Base-by-base conservation (phyloP, 2,329 filamentous ascomycete species). In the Whalleya microplaca region DNA sequence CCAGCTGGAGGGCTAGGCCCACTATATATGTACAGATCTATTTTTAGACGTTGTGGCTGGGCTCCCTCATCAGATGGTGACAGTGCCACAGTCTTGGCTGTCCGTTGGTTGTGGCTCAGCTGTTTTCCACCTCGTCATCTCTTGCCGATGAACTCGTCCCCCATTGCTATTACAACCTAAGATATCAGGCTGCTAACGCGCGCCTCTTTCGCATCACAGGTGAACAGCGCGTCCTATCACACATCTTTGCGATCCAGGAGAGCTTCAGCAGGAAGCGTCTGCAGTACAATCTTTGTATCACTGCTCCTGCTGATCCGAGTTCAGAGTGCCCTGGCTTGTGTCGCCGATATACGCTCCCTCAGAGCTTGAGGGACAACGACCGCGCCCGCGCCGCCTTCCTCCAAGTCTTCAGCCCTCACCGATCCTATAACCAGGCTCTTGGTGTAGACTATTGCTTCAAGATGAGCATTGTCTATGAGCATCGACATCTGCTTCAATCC, bases 391-490 rank as follows among this genome's bases (percentile, higher is more conserved):
- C 73, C 78, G 16, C 75, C 73, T 41, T 75, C 64, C 16, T 86
- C 77, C 70, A 74, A 40, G 47, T 66, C 21, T 72, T 72, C 51
- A 66, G 51, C 53, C 16, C 47, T 21, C 64, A 59, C 21, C 60
- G 65, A 0, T 18, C 23, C 0, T 69, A 66, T n/a, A 72, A 71
- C 53, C 64, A 53, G 21, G 45, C 53, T 21, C 57, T 71, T 0
- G 47, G 48, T 3, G 49, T n/a, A n/a, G n/a, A 44, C 10, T 71
- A 70, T 44, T 41, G 16, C 8, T 68, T 66, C 48, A 71, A 63
- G 45, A 82, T 83, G 80, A 80, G 76, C 61, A 78, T 84, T 64
- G 80, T 79, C 41, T 84, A 80, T 66, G 80, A 84, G 62, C 71
- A 77, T 21, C 73, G 80, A 56, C 75, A 71, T 62, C 80, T 82